Evolutionary conservation across 164 flowering plant genomes (phyloP).

Genomic region (Nelumbo lutea): DNA sequence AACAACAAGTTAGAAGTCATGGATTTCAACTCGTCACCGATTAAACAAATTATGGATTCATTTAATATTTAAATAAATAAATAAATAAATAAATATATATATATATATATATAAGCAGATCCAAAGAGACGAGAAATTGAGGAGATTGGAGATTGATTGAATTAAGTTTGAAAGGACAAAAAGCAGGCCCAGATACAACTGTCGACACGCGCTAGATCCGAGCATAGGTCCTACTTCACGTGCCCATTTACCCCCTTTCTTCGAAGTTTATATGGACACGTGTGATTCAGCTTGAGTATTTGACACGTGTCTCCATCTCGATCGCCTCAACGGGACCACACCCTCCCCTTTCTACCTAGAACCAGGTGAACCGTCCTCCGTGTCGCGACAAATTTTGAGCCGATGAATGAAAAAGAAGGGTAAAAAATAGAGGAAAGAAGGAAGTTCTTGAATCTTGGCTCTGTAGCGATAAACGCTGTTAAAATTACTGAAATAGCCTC

Average conservation of each 20-base stretch:
- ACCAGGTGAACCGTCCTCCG: constrained; percentile 9
- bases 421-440: no score
- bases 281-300: neutral
- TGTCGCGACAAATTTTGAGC: constrained; percentile 5
- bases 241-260: constrained; percentile 6
- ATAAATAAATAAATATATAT: no score
- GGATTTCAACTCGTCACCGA: no score
- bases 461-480: neutral
- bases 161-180: neutral
- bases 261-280: neutral
- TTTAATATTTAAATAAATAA: no score
- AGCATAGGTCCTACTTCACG: constrained; percentile 19
- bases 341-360: neutral
- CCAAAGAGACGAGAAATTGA: neutral
- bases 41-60: no score
- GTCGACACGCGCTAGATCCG: constrained; percentile 5
- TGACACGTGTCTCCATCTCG: constrained; percentile 11
- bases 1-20: no score
- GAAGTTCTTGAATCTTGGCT: no score
- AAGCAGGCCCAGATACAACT: neutral
- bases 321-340: constrained; percentile 17
- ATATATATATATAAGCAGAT: no score
- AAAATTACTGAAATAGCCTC: neutral
- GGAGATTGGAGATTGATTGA: neutral
- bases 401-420: neutral